Base-by-base conservation (phyloP, 2,329 filamentous ascomycete species). In the Biscogniauxia marginata region DNA sequence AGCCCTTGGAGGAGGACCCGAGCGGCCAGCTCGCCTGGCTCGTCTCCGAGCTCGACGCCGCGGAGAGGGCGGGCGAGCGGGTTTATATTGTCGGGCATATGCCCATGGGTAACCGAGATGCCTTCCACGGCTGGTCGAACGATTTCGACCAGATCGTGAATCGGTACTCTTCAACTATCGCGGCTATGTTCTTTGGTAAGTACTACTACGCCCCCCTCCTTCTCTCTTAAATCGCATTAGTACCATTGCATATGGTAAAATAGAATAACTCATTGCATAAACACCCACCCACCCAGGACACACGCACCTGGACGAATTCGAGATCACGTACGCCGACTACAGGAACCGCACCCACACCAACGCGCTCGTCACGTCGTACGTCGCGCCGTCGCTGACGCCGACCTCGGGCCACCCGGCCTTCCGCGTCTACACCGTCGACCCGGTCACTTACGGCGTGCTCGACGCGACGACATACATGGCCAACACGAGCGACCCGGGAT, bases 1-100 rank as follows among this genome's bases (percentile, higher is more conserved):
- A 78, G 47, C 71, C 75, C 1, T 78, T 82, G 72, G 69, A 79
- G 47, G 68, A 67, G 11, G 82, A 85, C 63, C 82, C 82, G 2
- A 76, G 76, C 63, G 73, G 73, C 11, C 78, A 84, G 65, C 72
- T 85, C 3, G 69, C 74, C 16, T 85, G 82, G 79, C 73, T 86
- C 7, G 77, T 82, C 4, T 53, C 63, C 3, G 79, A 86, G 63
- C 77, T 86, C 0, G 75, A 81, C 51, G 72, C 73, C 2, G 81
- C 83, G 2, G 83, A 86, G 61, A 71, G 71, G 46, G 74, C 75
- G 1, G 74, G 74, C 34, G 77, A 85, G 65, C 75, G 79, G 20
- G 83, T 82, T 21, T 85, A 79, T 70, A 74, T 86, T 44, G 78
- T 85, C 25, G 81, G 80, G 1, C 84, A 86, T 62, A 83, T 84